phyloP scores from a whole-genome alignment of 805 yeast species.

The Spathaspora boniae region DNA sequence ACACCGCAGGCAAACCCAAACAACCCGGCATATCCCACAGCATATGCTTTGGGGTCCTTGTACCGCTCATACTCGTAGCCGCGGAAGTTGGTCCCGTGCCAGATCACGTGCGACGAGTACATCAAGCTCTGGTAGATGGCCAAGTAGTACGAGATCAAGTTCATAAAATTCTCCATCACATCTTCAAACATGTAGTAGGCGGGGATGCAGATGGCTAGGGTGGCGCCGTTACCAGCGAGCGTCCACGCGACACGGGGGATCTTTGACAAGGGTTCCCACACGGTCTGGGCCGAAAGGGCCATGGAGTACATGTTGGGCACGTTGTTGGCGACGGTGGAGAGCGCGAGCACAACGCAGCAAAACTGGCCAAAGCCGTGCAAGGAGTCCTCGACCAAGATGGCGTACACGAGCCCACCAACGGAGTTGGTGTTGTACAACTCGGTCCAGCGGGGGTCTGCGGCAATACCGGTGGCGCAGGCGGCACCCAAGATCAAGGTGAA shows the following conservation, averaged over 20 bases:
- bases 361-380: conserved; percentile 88
- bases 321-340: conserved; percentile 87
- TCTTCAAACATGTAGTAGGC: conserved; percentile 70
- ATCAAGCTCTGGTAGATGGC: conserved; percentile 77
- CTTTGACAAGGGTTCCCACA: conserved; percentile 69
- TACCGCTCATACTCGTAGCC: conserved; percentile 65
- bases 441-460: conserved; percentile 31
- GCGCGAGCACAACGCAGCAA: conserved; percentile 77
- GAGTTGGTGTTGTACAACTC: conserved; percentile 25
- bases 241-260: conserved; percentile 88
- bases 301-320: conserved; percentile 93
- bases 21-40: conserved; percentile 76
- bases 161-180: conserved; percentile 86
- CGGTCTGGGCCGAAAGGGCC: conserved; percentile 80
- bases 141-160: conserved; percentile 85
- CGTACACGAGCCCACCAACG: conserved; percentile 74
- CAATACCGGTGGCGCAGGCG: conserved; percentile 72
- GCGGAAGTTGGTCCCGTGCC: conserved; percentile 55
- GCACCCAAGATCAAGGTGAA: conserved; percentile 83
- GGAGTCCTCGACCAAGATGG: conserved; percentile 72
- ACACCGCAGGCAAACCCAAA: conserved; percentile 78
- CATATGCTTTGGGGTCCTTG: conserved; percentile 55
- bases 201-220: conserved; percentile 86
- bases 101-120: conserved; percentile 80
- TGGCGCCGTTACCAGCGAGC: conserved; percentile 63